Conservation (phyloP, 2,329 filamentous ascomycete genomes). For the Orbilia quercus region DNA sequence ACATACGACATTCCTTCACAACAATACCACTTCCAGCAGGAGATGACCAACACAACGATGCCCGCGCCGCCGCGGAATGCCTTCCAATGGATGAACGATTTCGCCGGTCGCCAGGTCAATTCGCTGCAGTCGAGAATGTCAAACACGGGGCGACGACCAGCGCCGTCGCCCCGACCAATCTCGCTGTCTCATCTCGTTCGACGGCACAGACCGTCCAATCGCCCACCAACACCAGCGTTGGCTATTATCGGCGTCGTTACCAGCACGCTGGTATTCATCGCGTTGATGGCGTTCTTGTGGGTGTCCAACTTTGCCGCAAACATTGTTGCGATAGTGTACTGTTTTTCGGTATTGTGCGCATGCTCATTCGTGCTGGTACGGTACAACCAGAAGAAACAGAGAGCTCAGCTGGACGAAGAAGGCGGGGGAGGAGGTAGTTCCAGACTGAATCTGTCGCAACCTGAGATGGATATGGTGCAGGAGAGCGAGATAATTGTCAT, state of each 20-base stretch:
- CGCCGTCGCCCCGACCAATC: constrained; percentile 22
- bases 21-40: no score
- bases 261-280: constrained; percentile 45
- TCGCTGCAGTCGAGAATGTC: constrained; percentile 30
- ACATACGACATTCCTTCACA: constrained; percentile 29
- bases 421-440: constrained; percentile 38
- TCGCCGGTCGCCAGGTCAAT: constrained; percentile 23
- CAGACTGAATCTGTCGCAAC: constrained; percentile 29
- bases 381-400: constrained; percentile 49
- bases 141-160: constrained; percentile 7
- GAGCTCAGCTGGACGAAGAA: not conserved
- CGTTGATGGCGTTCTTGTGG: constrained; percentile 43
- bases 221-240: constrained; percentile 48
- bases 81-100: constrained; percentile 35
- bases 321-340: constrained; percentile 51
- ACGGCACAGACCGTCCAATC: constrained; percentile 19
- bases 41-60: constrained; percentile 13
- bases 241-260: constrained; percentile 49
- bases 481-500: constrained; percentile 55
- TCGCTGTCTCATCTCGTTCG: constrained; percentile 42
- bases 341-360: constrained; percentile 43
- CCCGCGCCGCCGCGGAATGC: constrained; percentile 33
- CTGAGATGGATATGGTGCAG: constrained; percentile 52
- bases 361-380: constrained; percentile 42
- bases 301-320: constrained; percentile 51